These are phyloP conservation scores for Emergomyces africanus DNA, from an alignment of 2,329 filamentous ascomycete genomes.

Conservation along the genomic window DNA sequence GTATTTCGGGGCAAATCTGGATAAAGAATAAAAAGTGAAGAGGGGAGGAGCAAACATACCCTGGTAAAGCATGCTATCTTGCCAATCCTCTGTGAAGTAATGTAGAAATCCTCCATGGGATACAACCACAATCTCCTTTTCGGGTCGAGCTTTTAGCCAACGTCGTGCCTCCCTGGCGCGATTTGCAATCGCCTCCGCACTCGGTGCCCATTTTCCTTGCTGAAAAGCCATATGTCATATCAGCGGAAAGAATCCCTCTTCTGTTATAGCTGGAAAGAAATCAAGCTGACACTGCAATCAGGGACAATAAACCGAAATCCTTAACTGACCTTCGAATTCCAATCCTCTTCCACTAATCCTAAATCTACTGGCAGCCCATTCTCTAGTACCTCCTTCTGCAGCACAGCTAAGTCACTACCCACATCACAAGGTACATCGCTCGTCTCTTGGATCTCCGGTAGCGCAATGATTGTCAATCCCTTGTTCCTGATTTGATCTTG, in stretches of 20 bases:
- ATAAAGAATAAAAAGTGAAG: neutral
- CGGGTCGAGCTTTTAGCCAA: conserved; percentile 40
- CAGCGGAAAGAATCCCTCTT: neutral
- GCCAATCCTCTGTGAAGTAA: conserved; percentile 73
- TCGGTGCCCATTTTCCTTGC: conserved; percentile 34
- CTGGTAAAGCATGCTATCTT: conserved; percentile 40
- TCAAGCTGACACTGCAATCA: neutral
- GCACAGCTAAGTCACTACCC: conserved; percentile 44
- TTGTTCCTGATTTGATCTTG: conserved; percentile 38
- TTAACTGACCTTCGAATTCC: conserved; percentile 52
- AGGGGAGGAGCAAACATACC: conserved; percentile 21
- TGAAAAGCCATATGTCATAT: conserved; percentile 6
- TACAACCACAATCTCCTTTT: conserved; percentile 62
- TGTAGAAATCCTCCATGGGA: conserved; percentile 77
- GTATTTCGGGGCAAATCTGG: neutral
- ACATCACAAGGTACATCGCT: conserved; percentile 63
- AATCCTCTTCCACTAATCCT: conserved; percentile 47
- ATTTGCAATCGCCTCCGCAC: conserved; percentile 40
- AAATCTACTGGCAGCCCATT: conserved; percentile 49
- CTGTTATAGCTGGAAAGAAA: neutral
- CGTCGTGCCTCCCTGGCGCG: conserved; percentile 49
- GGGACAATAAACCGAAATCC: neutral
- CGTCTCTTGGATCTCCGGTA: conserved; percentile 71
- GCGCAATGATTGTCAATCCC: conserved; percentile 45
- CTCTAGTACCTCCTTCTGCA: conserved; percentile 49